Evolutionary conservation across 2,329 filamentous ascomycete genomes (phyloP), one percentile per base, ranked within the genome.

Genomic region (Neofusicoccum kwambonambiense): DNA sequence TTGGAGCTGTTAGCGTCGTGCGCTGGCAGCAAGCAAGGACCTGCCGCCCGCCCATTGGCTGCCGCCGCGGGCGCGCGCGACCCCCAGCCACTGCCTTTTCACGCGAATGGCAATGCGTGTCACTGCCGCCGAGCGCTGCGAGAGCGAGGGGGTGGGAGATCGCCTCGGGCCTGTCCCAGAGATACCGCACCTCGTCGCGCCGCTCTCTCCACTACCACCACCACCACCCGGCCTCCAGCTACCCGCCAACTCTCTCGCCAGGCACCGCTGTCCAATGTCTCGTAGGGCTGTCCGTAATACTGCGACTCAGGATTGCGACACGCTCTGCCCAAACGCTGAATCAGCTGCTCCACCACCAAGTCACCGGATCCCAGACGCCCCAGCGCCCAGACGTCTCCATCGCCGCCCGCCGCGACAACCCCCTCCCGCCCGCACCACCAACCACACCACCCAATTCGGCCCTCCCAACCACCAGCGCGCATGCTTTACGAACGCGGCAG

Each of bases 401-500:
- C 60, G 44, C 58, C 44, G 45, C 42, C 47, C 45, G 34, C 49
- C 60, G 47, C 47, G 39, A 63, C 61, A 15, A 15, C 56, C 15
- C 34, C 57, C 35, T 41, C 35, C 57, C 27, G 41, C 56, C 11
- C 34, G 41, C 56, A 60, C 57, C 42, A 61, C 57, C 42, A n/a
- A 15, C 57, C 44, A 47, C 45, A 19, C 22, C 13, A n/a, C 54
- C 54, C 39, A 45, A 45, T 52, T 52, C 49, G 47, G 39, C n/a
- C 3, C 15, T 7, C 54, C 54, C 37, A 44, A 62, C 47, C 22
- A 52, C 47, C 60, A 44, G 47, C 47, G 37, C 60, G 35, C 37
- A 62, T 62, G 60, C 60, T 62, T 52, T 62, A 64, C 39, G 61
- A 64, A 54, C 50, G 61, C 39, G 47, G 61, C 61, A 56, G 49